Conservation (phyloP, 2,329 filamentous ascomycete species). For the Arthroderma sp. region DNA sequence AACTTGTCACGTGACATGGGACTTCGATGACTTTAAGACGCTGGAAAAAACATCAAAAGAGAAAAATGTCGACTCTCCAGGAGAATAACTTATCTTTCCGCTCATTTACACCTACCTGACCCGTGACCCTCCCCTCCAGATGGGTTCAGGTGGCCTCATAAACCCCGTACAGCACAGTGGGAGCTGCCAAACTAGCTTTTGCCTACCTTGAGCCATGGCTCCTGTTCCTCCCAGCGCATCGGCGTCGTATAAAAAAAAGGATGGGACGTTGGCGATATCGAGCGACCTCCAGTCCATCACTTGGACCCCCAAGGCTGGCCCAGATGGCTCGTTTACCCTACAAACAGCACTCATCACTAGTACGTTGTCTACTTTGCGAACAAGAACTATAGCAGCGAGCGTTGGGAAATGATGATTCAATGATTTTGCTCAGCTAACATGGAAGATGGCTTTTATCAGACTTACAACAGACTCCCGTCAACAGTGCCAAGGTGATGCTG, state of each 20-base stretch:
- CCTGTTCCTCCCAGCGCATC: constrained; percentile 24
- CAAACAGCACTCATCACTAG: constrained; percentile 68
- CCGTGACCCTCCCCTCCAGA: constrained; percentile 3
- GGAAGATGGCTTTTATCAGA: constrained; percentile 40
- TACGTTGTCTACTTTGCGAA: constrained; percentile 36
- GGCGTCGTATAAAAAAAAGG: constrained; percentile 87
- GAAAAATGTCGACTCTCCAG: not conserved
- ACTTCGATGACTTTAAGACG: not conserved
- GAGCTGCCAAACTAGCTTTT: not conserved
- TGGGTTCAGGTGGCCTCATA: constrained; percentile 6
- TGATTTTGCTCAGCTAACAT: not conserved
- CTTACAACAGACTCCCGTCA: constrained; percentile 86
- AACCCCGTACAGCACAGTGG: constrained; percentile 4
- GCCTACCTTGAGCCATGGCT: constrained; percentile 8
- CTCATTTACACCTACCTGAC: not conserved
- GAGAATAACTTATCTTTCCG: not conserved
- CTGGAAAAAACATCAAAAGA: not conserved
- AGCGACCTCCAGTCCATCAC: constrained; percentile 60
- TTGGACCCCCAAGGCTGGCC: constrained; percentile 60
- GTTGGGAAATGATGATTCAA: not conserved
- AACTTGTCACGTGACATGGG: not conserved
- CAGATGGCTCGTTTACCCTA: constrained; percentile 56
- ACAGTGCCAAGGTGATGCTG: constrained; percentile 80
- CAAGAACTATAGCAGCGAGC: not conserved
- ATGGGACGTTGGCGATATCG: constrained; percentile 68